Evolutionary conservation across 495 filamentous ascomycete species (phyloP).

Genomic region (Xylaria grammica): DNA sequence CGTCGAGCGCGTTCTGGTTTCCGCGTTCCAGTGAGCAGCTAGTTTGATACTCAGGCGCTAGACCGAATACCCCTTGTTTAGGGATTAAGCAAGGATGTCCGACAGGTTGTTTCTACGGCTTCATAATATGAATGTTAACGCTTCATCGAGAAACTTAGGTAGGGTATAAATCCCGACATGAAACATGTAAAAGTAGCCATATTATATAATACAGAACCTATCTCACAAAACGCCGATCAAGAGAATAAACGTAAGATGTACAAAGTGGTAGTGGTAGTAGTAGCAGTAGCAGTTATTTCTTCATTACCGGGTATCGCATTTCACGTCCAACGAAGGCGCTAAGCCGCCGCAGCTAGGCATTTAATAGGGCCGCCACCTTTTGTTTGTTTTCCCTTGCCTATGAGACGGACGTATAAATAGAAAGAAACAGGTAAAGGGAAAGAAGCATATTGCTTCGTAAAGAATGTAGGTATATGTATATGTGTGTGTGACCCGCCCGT

Average conservation of each 20-base stretch:
- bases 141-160: too few species aligned
- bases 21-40: background rate
- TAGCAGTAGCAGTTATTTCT: background rate
- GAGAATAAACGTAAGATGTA: background rate
- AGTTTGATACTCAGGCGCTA: too few species aligned
- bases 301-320: slow-evolving; percentile 21
- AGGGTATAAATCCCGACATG: too few species aligned
- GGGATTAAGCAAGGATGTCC: too few species aligned
- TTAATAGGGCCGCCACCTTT: background rate
- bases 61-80: too few species aligned
- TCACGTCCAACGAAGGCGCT: slow-evolving; percentile 10
- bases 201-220: slow-evolving; percentile 17
- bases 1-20: background rate
- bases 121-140: too few species aligned
- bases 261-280: background rate
- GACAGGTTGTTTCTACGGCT: too few species aligned
- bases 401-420: slow-evolving; percentile 8
- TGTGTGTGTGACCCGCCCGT: background rate
- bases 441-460: slow-evolving; percentile 12
- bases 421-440: background rate
- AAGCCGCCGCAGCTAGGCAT: background rate
- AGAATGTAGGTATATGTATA: background rate
- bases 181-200: slow-evolving; percentile 1
- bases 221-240: slow-evolving; percentile 14
- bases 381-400: background rate